Conservation (phyloP, 129 eudicot genomes). For the Pseudognaphalium luteoalbum region DNA sequence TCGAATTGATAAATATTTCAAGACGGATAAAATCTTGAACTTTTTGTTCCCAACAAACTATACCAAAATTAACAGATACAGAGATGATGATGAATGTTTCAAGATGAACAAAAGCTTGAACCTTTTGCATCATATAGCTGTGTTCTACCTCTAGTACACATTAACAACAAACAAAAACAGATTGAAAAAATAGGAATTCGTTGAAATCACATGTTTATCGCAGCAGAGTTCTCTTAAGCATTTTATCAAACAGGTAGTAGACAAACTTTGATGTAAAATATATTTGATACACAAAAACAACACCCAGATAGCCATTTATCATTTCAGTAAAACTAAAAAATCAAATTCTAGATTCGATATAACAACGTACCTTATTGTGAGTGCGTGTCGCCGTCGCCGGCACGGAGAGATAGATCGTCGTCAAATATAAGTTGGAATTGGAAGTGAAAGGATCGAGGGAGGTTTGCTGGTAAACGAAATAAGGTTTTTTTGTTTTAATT, state of each 20-base stretch:
- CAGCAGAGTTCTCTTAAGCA: constrained; percentile 7
- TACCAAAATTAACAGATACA: constrained; percentile 20
- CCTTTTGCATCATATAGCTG: neutral
- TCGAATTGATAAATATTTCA: constrained; percentile 1
- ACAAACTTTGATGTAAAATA: neutral
- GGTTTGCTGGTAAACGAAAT: too few relatives aligned
- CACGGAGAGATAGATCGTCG: constrained; percentile 21
- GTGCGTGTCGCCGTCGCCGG: constrained; percentile 21
- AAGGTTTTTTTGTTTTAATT: too few relatives aligned
- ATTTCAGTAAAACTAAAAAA: neutral
- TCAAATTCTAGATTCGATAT: too few relatives aligned
- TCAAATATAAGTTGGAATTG: neutral
- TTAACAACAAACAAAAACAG: constrained; percentile 7
- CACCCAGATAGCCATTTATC: neutral
- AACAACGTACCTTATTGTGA: neutral
- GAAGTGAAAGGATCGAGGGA: too few relatives aligned
- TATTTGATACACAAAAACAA: neutral
- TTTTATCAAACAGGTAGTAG: constrained; percentile 30
- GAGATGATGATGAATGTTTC: neutral
- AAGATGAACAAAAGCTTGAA: neutral
- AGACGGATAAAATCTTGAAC: constrained; percentile 19
- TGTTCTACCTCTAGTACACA: neutral
- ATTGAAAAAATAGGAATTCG: neutral
- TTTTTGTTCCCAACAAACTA: neutral
- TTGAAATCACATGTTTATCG: neutral